Evolutionary conservation across 1,284 basidiomycete species (phyloP).

Genomic region (Puccinia hordei): DNA sequence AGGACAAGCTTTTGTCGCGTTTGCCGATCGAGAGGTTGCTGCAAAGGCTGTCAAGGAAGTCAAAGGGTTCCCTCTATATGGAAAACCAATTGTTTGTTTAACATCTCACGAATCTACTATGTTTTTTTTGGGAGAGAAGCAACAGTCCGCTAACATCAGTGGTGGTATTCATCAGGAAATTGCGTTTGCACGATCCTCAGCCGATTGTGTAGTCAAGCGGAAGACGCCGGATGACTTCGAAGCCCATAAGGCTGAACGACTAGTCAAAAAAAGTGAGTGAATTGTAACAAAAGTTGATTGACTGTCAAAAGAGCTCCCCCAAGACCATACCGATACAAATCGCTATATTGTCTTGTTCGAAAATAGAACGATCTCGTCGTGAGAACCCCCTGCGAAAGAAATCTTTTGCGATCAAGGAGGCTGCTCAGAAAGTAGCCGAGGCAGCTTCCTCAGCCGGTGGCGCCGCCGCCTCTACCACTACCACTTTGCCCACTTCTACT

Average conservation of each 20-base stretch:
- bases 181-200: slow-evolving; percentile 81
- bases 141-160: not conserved
- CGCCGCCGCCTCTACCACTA: slow-evolving; percentile 15
- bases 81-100: slow-evolving; percentile 81
- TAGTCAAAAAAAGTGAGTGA: slow-evolving; percentile 75
- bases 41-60: slow-evolving; percentile 88
- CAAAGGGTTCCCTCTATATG: slow-evolving; percentile 89
- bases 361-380: slow-evolving; percentile 67
- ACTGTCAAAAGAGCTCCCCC: not conserved
- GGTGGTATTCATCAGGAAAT: slow-evolving; percentile 70
- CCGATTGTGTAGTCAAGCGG: slow-evolving; percentile 78
- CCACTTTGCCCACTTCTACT: slow-evolving; percentile 36
- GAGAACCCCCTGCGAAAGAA: slow-evolving; percentile 60
- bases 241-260: slow-evolving; percentile 71
- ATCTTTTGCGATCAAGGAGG: slow-evolving; percentile 60
- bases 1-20: slow-evolving; percentile 96
- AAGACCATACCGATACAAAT: not conserved
- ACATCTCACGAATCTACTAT: not conserved
- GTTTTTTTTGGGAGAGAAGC: not conserved
- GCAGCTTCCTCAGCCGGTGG: slow-evolving; percentile 58
- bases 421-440: slow-evolving; percentile 70
- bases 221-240: slow-evolving; percentile 70
- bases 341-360: slow-evolving; percentile 45
- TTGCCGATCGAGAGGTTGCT: slow-evolving; percentile 76
- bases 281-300: not conserved